Percentiles rank a stretch among this genome's conserved stretches.
These are phyloP conservation scores for Stagonosporopsis cucurbitacearum DNA, from an alignment of 2,329 filamentous ascomycete genomes.

Conservation along the genomic window DNA sequence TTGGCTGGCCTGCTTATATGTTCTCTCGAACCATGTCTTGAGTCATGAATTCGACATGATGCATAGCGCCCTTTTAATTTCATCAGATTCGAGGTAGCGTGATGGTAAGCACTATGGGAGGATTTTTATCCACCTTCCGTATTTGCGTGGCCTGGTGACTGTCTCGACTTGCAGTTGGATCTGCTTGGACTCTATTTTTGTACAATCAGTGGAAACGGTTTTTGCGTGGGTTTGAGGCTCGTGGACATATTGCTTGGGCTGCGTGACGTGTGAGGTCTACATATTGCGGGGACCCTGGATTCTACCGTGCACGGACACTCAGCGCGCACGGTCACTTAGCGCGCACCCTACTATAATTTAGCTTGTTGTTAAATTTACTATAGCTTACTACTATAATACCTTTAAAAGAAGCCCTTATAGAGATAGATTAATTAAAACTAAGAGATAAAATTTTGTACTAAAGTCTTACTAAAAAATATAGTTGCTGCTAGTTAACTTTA, in stretches of 20 bases:
- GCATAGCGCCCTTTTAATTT: background rate
- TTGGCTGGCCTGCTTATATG: background rate
- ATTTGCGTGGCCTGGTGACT: slow-evolving; percentile 1
- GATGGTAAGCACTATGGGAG: slow-evolving; percentile 1
- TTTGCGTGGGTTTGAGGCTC: background rate
- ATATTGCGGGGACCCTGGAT: background rate
- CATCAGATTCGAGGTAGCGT: background rate
- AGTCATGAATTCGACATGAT: background rate
- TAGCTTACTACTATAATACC: too few relatives aligned
- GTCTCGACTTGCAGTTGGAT: background rate
- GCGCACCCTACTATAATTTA: too few relatives aligned
- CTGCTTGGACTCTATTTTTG: background rate
- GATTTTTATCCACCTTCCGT: slow-evolving; percentile 12
- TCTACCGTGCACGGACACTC: too few relatives aligned
- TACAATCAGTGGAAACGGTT: background rate
- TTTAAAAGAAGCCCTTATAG: too few relatives aligned
- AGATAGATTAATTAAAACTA: too few relatives aligned
- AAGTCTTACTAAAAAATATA: too few relatives aligned
- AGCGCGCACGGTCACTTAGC: too few relatives aligned
- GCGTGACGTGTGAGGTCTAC: background rate
- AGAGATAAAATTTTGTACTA: too few relatives aligned
- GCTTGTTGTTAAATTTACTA: too few relatives aligned
- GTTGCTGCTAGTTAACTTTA: too few relatives aligned
- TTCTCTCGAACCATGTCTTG: background rate
- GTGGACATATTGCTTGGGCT: background rate